phyloP scores from a whole-genome alignment of 768 basidiomycete genomes.

The Boletus rufocinnamomeus region DNA sequence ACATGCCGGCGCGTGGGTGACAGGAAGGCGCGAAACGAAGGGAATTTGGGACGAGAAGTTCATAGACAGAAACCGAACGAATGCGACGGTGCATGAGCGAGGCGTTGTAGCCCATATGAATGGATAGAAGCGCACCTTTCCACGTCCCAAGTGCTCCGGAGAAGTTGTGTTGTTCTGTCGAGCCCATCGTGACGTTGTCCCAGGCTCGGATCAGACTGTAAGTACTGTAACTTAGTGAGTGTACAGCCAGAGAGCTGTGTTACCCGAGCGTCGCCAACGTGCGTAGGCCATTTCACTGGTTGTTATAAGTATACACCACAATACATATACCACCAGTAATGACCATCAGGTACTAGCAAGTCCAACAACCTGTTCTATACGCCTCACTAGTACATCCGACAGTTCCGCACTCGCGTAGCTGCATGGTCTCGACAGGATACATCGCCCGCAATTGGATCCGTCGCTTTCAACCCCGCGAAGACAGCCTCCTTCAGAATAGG shows the following conservation, averaged over 20 bases:
- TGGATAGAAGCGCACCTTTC: conserved; percentile 60
- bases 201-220: not conserved
- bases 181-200: conserved; percentile 19
- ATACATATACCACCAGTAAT: too few relatives aligned
- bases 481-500: conserved; percentile 17
- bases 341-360: not conserved
- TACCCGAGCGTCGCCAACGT: not conserved
- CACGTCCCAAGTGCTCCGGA: conserved; percentile 90
- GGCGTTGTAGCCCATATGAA: not conserved
- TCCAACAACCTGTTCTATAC: conserved; percentile 15
- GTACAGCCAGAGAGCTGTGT: not conserved
- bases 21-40: not conserved
- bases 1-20: not conserved
- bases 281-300: too few relatives aligned
- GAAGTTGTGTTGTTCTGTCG: conserved; percentile 72
- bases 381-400: conserved; percentile 21
- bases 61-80: not conserved
- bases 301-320: too few relatives aligned
- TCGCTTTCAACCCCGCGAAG: conserved; percentile 11
- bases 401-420: conserved; percentile 15
- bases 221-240: not conserved
- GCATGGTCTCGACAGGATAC: conserved; percentile 14
- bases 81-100: conserved; percentile 6
- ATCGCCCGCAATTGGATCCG: conserved; percentile 10
- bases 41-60: not conserved